phyloP scores from a whole-genome alignment of 805 yeast species.

The Sugiyamaella americana region DNA sequence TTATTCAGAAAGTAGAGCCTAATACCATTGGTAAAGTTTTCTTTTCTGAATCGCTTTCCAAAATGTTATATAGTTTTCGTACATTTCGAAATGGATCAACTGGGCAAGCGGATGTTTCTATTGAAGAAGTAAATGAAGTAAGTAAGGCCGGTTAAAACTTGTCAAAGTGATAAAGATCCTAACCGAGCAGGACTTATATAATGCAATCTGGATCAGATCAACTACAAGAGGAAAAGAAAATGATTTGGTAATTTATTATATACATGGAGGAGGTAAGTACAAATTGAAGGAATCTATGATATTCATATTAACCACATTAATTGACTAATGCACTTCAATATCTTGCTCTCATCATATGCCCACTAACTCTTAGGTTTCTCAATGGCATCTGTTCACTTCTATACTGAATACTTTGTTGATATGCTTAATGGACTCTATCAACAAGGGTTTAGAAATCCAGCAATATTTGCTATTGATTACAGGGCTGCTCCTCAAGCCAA shows the following conservation, averaged over 20 bases:
- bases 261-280: conserved; percentile 39
- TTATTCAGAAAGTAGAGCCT: conserved; percentile 21
- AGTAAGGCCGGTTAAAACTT: background rate
- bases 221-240: conserved; percentile 26
- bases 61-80: conserved; percentile 22
- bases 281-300: background rate
- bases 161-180: background rate
- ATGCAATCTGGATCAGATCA: conserved; percentile 34
- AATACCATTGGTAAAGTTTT: conserved; percentile 20
- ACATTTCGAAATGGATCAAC: conserved; percentile 28
- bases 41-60: conserved; percentile 23
- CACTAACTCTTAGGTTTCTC: conserved; percentile 23
- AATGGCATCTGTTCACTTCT: conserved; percentile 36
- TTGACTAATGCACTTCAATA: too few relatives aligned
- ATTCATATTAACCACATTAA: background rate
- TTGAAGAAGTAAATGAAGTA: conserved; percentile 12
- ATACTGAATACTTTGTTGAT: conserved; percentile 41
- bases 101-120: conserved; percentile 26
- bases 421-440: conserved; percentile 38
- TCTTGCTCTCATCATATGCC: too few relatives aligned
- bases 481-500: conserved; percentile 14
- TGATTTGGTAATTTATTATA: conserved; percentile 40
- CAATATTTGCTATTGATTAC: conserved; percentile 36
- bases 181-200: conserved; percentile 24
- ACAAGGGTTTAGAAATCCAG: conserved; percentile 48